phyloP scores from a whole-genome alignment of 2,329 filamentous ascomycete species.

The Aspergillus sp. region DNA sequence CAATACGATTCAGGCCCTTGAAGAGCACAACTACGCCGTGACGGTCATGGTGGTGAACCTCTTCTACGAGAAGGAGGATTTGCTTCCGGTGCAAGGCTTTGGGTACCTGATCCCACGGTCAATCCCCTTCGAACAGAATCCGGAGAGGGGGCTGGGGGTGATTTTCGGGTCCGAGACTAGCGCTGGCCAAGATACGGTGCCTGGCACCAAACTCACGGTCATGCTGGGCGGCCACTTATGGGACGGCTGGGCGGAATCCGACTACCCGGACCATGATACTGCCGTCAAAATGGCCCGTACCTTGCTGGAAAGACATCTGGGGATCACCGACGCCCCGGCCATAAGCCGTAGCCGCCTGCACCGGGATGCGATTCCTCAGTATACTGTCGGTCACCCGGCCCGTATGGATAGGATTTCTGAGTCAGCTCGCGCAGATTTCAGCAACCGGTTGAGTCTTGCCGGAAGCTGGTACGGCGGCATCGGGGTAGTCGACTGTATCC shows the following conservation, averaged over 20 bases:
- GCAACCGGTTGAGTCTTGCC: constrained; percentile 64
- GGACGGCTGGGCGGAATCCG: constrained; percentile 57
- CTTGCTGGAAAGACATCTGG: constrained; percentile 71
- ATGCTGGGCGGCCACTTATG: constrained; percentile 96
- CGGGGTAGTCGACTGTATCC: constrained; percentile 56
- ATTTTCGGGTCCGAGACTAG: constrained; percentile 79
- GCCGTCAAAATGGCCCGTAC: constrained; percentile 68
- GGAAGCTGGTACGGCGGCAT: constrained; percentile 54
- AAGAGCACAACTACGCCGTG: constrained; percentile 59
- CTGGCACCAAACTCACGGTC: constrained; percentile 83
- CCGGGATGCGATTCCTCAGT: constrained; percentile 84
- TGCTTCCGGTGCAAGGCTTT: constrained; percentile 71
- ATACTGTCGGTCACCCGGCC: constrained; percentile 72
- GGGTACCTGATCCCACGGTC: constrained; percentile 87
- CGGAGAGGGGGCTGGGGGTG: constrained; percentile 81
- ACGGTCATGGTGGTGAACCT: constrained; percentile 92
- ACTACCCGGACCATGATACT: constrained; percentile 64
- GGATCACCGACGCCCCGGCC: constrained; percentile 63
- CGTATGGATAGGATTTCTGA: constrained; percentile 59
- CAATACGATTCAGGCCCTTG: constrained; percentile 23
- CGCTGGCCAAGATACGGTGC: constrained; percentile 55
- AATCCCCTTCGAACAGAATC: constrained; percentile 69
- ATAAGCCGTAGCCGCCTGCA: constrained; percentile 62
- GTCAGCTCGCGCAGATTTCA: constrained; percentile 57
- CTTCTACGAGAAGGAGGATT: constrained; percentile 67